Percentiles rank a stretch among this genome's conserved stretches.
These are phyloP conservation scores for Torrubiella hemipterigena DNA, from an alignment of 2,329 filamentous ascomycete genomes.

Conservation along the genomic window DNA sequence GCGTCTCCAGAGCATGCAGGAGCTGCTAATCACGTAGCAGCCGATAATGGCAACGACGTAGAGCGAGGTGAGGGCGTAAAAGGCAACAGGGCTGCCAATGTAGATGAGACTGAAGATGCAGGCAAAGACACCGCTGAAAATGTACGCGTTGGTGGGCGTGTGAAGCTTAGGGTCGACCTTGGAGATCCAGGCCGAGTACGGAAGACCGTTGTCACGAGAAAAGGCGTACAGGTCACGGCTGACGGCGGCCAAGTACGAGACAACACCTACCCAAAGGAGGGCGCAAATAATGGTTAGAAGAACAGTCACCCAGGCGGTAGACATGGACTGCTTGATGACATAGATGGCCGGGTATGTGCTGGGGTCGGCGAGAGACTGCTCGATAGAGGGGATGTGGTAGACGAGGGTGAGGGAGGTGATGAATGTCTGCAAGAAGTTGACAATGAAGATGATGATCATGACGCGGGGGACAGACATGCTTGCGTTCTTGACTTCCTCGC, in stretches of 20 bases:
- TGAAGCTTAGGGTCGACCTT: conserved; percentile 1
- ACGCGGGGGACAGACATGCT: conserved; percentile 6
- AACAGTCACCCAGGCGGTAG: conserved; percentile 4
- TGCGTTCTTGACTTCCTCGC: conserved; percentile 9
- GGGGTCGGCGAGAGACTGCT: conserved; percentile 1
- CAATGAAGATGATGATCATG: conserved; percentile 4
- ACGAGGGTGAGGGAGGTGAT: background rate
- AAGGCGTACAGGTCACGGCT: conserved; percentile 5
- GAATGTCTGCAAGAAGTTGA: conserved; percentile 3
- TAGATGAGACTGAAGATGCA: conserved; percentile 4
- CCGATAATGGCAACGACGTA: conserved; percentile 5
- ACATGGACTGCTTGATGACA: conserved; percentile 3
- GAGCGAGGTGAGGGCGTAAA: conserved; percentile 7
- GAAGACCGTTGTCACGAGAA: conserved; percentile 3
- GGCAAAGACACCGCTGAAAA: conserved; percentile 1
- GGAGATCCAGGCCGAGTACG: conserved; percentile 1
- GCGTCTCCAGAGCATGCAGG: conserved; percentile 6
- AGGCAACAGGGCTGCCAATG: conserved; percentile 6
- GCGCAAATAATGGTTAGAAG: conserved; percentile 1
- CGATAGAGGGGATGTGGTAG: conserved; percentile 5
- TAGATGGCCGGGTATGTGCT: conserved; percentile 4
- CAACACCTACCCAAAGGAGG: conserved; percentile 2
- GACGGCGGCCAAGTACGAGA: conserved; percentile 5
- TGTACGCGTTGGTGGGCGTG: conserved; percentile 4
- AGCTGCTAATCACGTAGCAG: conserved; percentile 5